A percentile compares a stretch with the other conserved stretches of the same genome.
phyloP scores from a whole-genome alignment of 2,329 filamentous ascomycete genomes.

The Ophiostoma quercus region DNA sequence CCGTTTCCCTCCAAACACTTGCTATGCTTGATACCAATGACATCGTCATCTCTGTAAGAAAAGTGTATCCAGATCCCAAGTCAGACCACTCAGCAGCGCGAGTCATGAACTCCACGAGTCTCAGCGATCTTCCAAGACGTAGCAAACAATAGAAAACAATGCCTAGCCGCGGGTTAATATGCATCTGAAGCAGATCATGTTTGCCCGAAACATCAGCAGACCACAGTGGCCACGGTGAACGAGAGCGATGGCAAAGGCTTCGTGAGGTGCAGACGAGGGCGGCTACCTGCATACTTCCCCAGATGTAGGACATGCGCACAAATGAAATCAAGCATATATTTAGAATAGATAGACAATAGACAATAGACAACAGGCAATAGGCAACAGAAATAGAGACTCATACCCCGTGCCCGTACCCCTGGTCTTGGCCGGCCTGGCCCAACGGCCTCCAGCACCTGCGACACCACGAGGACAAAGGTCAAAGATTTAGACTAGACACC shows the following conservation, averaged over 20 bases:
- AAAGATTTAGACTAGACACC: too few species aligned
- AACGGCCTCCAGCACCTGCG: background rate
- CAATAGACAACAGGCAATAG: too few species aligned
- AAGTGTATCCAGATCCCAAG: background rate
- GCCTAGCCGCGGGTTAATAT: background rate
- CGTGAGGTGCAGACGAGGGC: background rate
- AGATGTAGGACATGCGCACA: background rate
- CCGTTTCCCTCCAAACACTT: background rate
- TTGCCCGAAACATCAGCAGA: constrained; percentile 8
- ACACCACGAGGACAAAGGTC: background rate
- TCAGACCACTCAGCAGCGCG: background rate
- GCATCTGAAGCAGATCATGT: background rate
- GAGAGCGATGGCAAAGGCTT: background rate
- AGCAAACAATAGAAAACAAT: background rate
- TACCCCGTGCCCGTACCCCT: background rate
- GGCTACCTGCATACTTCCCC: background rate
- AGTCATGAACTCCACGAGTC: background rate
- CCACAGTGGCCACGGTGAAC: background rate
- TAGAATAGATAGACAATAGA: too few species aligned
- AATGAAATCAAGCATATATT: constrained; percentile 1
- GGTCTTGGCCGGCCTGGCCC: background rate
- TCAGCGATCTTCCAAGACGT: background rate
- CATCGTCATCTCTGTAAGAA: background rate
- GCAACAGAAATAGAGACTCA: too few species aligned
- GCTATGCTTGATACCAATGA: background rate